Evolutionary conservation across 2,329 filamentous ascomycete species (phyloP).

Genomic region (Ceratocystiopsis brevicomis): DNA sequence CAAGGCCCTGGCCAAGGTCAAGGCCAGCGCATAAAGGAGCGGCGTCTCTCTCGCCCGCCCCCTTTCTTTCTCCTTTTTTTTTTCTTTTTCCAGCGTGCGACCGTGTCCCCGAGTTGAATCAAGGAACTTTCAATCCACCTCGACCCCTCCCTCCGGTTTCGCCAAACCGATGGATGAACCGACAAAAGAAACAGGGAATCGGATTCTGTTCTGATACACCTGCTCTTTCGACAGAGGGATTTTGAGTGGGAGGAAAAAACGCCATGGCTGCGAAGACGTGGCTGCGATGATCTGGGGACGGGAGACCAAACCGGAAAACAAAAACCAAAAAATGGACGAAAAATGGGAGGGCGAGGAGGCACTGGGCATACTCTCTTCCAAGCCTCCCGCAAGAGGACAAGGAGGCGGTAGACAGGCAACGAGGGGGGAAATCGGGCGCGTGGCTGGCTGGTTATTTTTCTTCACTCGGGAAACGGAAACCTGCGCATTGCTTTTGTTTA

Average conservation of each 20-base stretch:
- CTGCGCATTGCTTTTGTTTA: conserved; percentile 6
- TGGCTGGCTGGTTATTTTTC: conserved; percentile 9
- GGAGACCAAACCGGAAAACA: background rate
- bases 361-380: background rate
- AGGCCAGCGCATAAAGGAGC: conserved; percentile 49
- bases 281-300: background rate
- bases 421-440: conserved; percentile 4
- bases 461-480: conserved; percentile 7
- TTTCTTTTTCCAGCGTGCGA: background rate
- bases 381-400: background rate
- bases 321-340: background rate
- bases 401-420: background rate
- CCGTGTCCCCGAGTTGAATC: background rate
- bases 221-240: background rate
- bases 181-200: too few species aligned
- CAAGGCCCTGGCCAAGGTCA: conserved; percentile 89
- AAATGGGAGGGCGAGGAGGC: background rate
- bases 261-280: too few species aligned
- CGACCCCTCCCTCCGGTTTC: background rate
- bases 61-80: background rate
- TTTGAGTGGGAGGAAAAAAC: background rate
- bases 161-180: too few species aligned
- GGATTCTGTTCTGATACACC: too few species aligned
- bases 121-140: background rate
- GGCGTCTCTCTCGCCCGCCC: background rate